phyloP scores from a whole-genome alignment of 106 monocot species.

The Narthecium ossifragum region DNA sequence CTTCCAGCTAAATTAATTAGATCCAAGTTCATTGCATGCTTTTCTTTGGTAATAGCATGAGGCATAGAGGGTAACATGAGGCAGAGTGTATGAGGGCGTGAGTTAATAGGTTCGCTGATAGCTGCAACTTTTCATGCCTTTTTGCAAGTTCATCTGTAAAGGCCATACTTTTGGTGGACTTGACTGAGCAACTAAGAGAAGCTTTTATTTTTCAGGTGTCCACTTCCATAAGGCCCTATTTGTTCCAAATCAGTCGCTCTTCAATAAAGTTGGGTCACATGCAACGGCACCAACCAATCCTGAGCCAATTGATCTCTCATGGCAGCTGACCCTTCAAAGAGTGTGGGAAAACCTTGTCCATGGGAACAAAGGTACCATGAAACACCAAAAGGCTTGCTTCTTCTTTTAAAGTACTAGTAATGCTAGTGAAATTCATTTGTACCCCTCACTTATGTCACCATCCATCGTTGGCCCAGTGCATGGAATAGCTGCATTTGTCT shows the following conservation, averaged over 20 bases:
- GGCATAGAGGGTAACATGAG: no score
- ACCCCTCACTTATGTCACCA: not conserved
- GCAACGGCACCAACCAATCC: conserved; percentile 39
- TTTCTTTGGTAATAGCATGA: no score
- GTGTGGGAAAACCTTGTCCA: conserved; percentile 58
- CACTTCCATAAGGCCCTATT: conserved; percentile 78
- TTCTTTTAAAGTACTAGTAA: not conserved
- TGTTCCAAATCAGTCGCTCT: conserved; percentile 82
- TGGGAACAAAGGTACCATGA: conserved; percentile 37
- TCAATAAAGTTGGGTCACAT: conserved; percentile 70
- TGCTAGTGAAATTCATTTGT: not conserved
- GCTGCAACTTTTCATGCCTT: no score
- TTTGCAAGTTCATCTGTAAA: no score
- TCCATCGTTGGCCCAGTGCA: no score
- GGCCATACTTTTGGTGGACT: no score
- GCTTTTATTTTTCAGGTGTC: conserved; percentile 43
- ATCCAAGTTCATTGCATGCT: no score
- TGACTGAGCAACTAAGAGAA: not conserved
- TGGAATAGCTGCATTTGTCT: no score
- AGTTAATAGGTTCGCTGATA: no score
- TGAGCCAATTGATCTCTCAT: conserved; percentile 61
- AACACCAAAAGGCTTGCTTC: not conserved
- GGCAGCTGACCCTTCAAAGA: conserved; percentile 76
- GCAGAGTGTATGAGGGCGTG: no score
- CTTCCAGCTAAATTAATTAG: no score